A percentile compares a stretch with the other conserved stretches of the same genome.
phyloP scores from a whole-genome alignment of 805 yeast genomes.

The Candida bentonensis region DNA sequence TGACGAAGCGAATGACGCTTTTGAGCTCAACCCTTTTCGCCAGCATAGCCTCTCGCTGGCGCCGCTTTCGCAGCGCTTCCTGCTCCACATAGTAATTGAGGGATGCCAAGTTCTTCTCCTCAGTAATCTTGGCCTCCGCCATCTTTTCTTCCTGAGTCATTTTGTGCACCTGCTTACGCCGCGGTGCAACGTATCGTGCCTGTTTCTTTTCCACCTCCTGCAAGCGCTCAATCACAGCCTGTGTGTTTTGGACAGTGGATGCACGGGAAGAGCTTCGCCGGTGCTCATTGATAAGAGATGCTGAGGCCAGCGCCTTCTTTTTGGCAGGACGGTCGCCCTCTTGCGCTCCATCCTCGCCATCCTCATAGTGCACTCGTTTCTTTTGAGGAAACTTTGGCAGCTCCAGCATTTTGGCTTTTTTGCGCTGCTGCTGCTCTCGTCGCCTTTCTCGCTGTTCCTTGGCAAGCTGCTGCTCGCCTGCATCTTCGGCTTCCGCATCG shows the following conservation, averaged over 20 bases:
- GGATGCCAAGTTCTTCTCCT: slow-evolving; percentile 57
- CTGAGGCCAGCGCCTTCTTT: slow-evolving; percentile 18
- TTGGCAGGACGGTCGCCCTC: slow-evolving; percentile 6
- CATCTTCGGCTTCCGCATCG: slow-evolving; percentile 38
- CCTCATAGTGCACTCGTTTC: slow-evolving; percentile 15
- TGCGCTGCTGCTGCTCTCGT: slow-evolving; percentile 15
- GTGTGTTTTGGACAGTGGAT: slow-evolving; percentile 62
- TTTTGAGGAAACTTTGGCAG: slow-evolving; percentile 19
- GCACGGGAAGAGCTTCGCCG: slow-evolving; percentile 67
- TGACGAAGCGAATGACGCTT: slow-evolving; percentile 40
- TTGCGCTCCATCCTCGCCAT: slow-evolving; percentile 5
- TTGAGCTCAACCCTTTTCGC: slow-evolving; percentile 49
- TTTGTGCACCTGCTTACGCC: slow-evolving; percentile 13
- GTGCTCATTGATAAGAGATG: slow-evolving; percentile 28
- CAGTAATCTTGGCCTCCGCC: slow-evolving; percentile 81
- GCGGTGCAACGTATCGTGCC: slow-evolving; percentile 24
- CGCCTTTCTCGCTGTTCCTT: slow-evolving; percentile 23
- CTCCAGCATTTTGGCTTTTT: slow-evolving; percentile 23
- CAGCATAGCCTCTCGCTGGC: slow-evolving; percentile 57
- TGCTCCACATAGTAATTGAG: slow-evolving; percentile 69
- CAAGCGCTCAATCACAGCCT: slow-evolving; percentile 61
- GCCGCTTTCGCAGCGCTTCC: slow-evolving; percentile 66
- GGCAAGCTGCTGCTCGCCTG: slow-evolving; percentile 52
- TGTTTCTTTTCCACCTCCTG: slow-evolving; percentile 52
- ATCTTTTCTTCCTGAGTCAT: slow-evolving; percentile 60